Conservation (phyloP, 495 filamentous ascomycete species). For the Jackrogersella minutella region DNA sequence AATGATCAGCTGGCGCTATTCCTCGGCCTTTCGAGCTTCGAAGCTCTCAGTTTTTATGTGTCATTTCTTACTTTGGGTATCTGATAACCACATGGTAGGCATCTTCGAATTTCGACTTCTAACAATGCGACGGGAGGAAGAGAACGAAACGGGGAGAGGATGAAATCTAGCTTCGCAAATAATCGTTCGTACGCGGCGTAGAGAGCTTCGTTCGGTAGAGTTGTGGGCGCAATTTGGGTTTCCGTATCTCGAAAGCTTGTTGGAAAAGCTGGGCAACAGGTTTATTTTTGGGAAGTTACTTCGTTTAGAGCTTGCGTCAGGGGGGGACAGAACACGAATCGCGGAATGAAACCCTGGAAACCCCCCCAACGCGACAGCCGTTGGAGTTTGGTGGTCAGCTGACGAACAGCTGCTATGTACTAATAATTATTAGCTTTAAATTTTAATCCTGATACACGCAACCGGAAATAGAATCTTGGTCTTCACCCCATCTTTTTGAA, state of each 20-base stretch:
- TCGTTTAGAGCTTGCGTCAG: slow-evolving; percentile 15
- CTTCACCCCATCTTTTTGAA: neutral
- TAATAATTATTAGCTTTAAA: slow-evolving; percentile 3
- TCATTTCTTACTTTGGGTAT: slow-evolving; percentile 81
- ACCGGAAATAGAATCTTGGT: too few relatives aligned
- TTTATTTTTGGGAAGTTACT: neutral
- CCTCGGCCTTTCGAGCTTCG: neutral
- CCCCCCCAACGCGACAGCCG: slow-evolving; percentile 11
- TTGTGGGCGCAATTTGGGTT: slow-evolving; percentile 13
- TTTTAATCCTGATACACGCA: too few relatives aligned
- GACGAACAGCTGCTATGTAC: slow-evolving; percentile 43
- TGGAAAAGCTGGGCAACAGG: too few relatives aligned
- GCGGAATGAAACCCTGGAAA: slow-evolving; percentile 30
- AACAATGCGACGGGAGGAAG: neutral
- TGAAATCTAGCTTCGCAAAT: neutral
- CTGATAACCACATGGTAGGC: slow-evolving; percentile 89
- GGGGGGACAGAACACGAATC: slow-evolving; percentile 32
- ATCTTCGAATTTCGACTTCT: slow-evolving; percentile 48
- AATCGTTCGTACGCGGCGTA: neutral
- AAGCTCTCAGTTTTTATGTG: neutral
- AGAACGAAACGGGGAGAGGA: neutral
- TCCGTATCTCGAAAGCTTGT: slow-evolving; percentile 1
- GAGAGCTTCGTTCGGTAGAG: neutral
- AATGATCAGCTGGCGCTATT: slow-evolving; percentile 14
- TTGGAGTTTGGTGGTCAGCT: slow-evolving; percentile 56